Evolutionary conservation across 2,329 filamentous ascomycete genomes (phyloP).

Genomic region (Aspergillus caelatus): DNA sequence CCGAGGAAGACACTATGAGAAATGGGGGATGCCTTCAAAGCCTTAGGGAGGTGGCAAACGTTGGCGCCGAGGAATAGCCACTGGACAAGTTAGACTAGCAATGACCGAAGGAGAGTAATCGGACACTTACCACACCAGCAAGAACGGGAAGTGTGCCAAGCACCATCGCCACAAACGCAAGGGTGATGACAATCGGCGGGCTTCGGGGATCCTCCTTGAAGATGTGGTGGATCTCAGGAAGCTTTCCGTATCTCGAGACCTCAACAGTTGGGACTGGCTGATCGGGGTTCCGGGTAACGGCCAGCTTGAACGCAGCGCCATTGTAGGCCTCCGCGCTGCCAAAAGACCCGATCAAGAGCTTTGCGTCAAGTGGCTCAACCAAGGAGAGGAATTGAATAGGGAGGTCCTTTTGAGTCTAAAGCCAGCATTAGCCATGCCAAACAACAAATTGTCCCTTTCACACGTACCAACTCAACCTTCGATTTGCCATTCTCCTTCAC

Average conservation of each 20-base stretch:
- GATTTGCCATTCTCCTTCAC: constrained; percentile 89
- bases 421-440: constrained; percentile 1
- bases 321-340: constrained; percentile 71
- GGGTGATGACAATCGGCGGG: constrained; percentile 76
- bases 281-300: constrained; percentile 65
- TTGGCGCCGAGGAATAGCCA: constrained; percentile 86
- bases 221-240: constrained; percentile 84
- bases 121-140: constrained; percentile 64
- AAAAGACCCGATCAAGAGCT: constrained; percentile 83
- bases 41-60: constrained; percentile 73
- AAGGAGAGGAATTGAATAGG: constrained; percentile 77
- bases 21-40: constrained; percentile 73
- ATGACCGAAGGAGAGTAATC: not conserved
- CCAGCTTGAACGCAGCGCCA: constrained; percentile 72
- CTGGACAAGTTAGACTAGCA: constrained; percentile 45
- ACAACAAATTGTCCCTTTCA: not conserved
- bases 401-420: constrained; percentile 83
- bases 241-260: constrained; percentile 80
- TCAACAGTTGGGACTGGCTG: constrained; percentile 63
- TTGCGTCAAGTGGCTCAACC: constrained; percentile 71
- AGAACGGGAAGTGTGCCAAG: constrained; percentile 73
- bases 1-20: constrained; percentile 84
- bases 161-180: constrained; percentile 75
- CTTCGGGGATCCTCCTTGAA: constrained; percentile 80
- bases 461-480: constrained; percentile 77